Percentiles rank a stretch among this genome's conserved stretches.
Conservation (phyloP, 257 asterid species). For the Parsonsia alboflavescens region DNA sequence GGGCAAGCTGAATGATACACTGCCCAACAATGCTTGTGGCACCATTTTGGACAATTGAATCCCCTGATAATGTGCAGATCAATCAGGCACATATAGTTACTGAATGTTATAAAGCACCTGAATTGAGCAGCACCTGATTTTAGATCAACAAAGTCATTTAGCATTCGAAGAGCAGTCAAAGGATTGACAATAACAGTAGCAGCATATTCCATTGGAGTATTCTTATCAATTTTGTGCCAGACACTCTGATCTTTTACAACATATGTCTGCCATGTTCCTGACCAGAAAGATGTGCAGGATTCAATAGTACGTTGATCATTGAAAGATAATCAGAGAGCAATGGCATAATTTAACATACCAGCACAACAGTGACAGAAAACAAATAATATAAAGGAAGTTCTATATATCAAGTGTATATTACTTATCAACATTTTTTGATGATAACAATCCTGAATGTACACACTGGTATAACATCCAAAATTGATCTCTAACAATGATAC, state of each 20-base stretch:
- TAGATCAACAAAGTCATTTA: constrained; percentile 76
- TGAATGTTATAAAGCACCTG: constrained; percentile 4
- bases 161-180: constrained; percentile 87
- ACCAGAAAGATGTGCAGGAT: constrained; percentile 19
- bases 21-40: constrained; percentile 98
- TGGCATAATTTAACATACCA: neutral
- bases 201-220: constrained; percentile 80
- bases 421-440: neutral
- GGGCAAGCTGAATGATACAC: constrained; percentile 91
- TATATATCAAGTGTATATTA: too few species aligned
- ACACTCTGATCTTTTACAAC: constrained; percentile 69
- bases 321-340: neutral
- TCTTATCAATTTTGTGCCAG: constrained; percentile 79
- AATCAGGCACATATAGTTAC: constrained; percentile 15
- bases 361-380: neutral
- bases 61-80: constrained; percentile 44
- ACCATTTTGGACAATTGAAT: constrained; percentile 90
- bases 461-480: neutral
- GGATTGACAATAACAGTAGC: constrained; percentile 90
- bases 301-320: neutral
- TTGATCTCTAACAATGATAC: neutral
- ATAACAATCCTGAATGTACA: neutral
- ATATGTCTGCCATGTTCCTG: constrained; percentile 97
- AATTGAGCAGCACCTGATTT: constrained; percentile 49
- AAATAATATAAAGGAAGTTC: neutral